Evolutionary conservation across 2,329 filamentous ascomycete genomes (phyloP), one percentile per base, ranked within the genome.

Genomic region (Aspergillus ustus): DNA sequence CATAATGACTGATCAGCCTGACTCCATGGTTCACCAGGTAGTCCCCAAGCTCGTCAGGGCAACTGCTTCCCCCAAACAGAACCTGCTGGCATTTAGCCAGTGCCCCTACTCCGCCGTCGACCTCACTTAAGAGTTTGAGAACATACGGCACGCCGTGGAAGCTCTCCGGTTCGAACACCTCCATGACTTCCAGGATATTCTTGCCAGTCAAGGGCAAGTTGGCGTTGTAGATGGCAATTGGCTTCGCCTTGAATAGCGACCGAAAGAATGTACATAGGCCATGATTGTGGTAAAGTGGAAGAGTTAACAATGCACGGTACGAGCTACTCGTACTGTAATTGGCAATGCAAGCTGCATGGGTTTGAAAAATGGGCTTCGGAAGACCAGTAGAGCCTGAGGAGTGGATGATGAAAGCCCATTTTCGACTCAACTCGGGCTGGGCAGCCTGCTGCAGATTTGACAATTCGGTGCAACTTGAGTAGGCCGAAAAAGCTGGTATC

Each of bases 111-210:
- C 87, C 88, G 17, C 82, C 80, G 0, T 83, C 76, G 0, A 80
- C 81, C 67, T 90, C 88, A 1, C 82, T 81, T 1, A 90, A 74
- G 0, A 90, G 75, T 67, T 89, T 89, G 20, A 90, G 74, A 0
- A 85, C 83, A 65, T 89, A 90, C 0, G 88, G 88, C 0, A 90
- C 88, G 1, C 81, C 82, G 56, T 87, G 82, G 43, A 89, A 82
- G 20, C 72, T 69, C 31, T 71, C 63, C 1, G 70, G 69, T 28
- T 65, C 45, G 9, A 69, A 66, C 1, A 65, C 63, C 28, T 64
- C 57, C 7, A 73, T 63, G 0, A 69, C 67, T 37, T 70, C 68
- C 1, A 82, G 72, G 1, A 87, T 73, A 19, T 80, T 78, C 15
- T 78, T 75, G 2, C 75, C 77, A 0, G 87, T 86, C 5, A 88